Conservation (phyloP, 495 filamentous ascomycete genomes). For the Penicillium bialowiezense region DNA sequence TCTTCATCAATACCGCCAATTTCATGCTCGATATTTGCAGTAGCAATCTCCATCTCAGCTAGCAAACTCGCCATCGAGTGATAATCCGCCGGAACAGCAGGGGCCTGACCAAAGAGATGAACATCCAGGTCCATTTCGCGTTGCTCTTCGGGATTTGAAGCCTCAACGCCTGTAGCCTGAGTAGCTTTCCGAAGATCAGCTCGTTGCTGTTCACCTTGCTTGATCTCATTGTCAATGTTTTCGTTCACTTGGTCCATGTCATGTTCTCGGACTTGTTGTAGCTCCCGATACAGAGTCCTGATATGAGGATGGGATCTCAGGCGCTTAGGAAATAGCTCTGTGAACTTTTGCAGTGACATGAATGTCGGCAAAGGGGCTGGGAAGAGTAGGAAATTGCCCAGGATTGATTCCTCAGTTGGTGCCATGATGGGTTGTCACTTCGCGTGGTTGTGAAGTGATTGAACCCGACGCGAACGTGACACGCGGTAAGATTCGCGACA, state of each 20-base stretch:
- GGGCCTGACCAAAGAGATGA: slow-evolving; percentile 63
- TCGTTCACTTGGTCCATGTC: slow-evolving; percentile 64
- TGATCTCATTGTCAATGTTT: slow-evolving; percentile 66
- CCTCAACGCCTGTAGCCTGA: slow-evolving; percentile 52
- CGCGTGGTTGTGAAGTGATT: no score
- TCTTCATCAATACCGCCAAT: slow-evolving; percentile 62
- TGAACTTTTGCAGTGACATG: slow-evolving; percentile 72
- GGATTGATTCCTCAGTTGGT: slow-evolving; percentile 67
- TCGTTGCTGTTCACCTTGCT: slow-evolving; percentile 59
- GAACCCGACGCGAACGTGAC: background rate
- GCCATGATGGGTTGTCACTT: slow-evolving; percentile 61
- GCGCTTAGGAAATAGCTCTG: slow-evolving; percentile 68
- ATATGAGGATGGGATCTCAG: slow-evolving; percentile 70
- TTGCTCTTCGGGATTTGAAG: slow-evolving; percentile 55
- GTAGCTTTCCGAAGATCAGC: slow-evolving; percentile 56
- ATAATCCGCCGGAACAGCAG: slow-evolving; percentile 34
- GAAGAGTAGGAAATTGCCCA: slow-evolving; percentile 73
- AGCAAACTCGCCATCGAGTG: slow-evolving; percentile 66
- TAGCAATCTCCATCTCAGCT: slow-evolving; percentile 64
- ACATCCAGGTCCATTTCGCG: slow-evolving; percentile 70
- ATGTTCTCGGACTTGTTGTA: slow-evolving; percentile 67
- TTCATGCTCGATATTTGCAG: slow-evolving; percentile 62
- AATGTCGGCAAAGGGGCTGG: slow-evolving; percentile 70
- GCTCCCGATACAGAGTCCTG: slow-evolving; percentile 71
- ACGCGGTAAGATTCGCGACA: no score